Base-by-base conservation (phyloP, 345 rosid genomes). In the Hypericum androsaemum region DNA sequence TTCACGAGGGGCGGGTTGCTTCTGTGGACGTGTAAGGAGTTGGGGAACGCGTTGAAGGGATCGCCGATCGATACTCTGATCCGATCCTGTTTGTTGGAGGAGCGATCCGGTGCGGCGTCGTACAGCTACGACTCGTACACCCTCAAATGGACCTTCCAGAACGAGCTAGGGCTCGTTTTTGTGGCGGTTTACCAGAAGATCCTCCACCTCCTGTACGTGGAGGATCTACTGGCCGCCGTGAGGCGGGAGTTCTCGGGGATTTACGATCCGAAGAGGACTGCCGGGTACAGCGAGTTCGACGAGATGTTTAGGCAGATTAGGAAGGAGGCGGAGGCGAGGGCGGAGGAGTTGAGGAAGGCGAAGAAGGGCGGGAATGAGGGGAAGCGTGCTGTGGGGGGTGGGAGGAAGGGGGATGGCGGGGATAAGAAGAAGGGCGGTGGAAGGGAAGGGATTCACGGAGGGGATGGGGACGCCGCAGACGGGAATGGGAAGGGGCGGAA, bases 21-120 rank as follows among this genome's bases (percentile, higher is more conserved):
- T 81, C 88, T 92, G 16, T 92, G 95, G 98, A 88, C 97, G 22
- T 92, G 90, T 59, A 92, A 83, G 58, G 97, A 88, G 82, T 77
- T 92, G 14, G 95, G 95, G 0, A 88, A 80, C 35, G 99, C 99
- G 55, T 76, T 92, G 8, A 85, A 68, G 65, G 97, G 99, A 7
- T 88, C 99, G 11, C 99, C 97, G 0, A 83, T 92, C 41, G 97
- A 92, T 46, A 76, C 97, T 49, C 63, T 92, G 71, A 92, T 92
- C 61, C 67, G 94, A 7, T 92, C 97, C 5, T 92, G 95, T 53
- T 90, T 92, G 8, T 74, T 92, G 71, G 97, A 92, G 87, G 99
- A 92, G 55, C 86, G 97, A 49, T 92, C 98, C 1, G 99, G 99
- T 3, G 77, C 74, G 7, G 74, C 82, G 5, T 85, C 82, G 0